phyloP scores from a whole-genome alignment of 805 yeast species.

The Diddensiella transvaalensis region DNA sequence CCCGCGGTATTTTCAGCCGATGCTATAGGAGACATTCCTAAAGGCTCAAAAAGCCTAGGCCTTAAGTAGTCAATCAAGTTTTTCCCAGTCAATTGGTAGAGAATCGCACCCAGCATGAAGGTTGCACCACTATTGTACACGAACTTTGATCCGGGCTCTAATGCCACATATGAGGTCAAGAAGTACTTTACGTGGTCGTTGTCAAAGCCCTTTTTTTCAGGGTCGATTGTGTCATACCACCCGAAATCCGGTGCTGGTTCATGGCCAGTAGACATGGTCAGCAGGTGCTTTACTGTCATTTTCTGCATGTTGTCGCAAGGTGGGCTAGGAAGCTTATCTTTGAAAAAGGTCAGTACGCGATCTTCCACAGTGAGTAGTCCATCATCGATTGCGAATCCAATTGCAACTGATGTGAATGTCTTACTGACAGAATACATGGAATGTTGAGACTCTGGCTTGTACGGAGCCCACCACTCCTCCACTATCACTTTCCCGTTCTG shows the following conservation, averaged over 20 bases:
- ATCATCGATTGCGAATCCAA: conserved; percentile 18
- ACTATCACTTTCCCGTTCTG: conserved; percentile 9
- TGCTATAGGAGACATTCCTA: conserved; percentile 11
- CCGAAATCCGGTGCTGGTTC: conserved; percentile 1
- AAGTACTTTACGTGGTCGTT: conserved; percentile 11
- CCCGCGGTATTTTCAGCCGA: conserved; percentile 10
- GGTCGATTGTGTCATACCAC: conserved; percentile 5
- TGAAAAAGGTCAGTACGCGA: conserved; percentile 4
- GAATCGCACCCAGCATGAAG: conserved; percentile 18
- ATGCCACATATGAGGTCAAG: conserved; percentile 15
- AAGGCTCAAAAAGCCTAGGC: conserved; percentile 18
- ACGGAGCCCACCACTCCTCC: conserved; percentile 29
- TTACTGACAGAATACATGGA: conserved; percentile 14
- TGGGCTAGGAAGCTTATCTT: conserved; percentile 5
- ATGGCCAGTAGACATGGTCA: conserved; percentile 20
- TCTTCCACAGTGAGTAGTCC: conserved; percentile 16
- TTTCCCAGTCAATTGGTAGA: conserved; percentile 11
- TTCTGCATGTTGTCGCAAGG: conserved; percentile 15
- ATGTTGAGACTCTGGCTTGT: conserved; percentile 10
- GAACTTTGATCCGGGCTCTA: conserved; percentile 16
- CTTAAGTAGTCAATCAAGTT: conserved; percentile 13
- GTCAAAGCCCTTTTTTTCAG: background rate
- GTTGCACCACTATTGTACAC: conserved; percentile 13
- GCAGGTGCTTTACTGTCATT: conserved; percentile 11
- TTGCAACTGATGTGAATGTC: conserved; percentile 14